A percentile compares a stretch with the other conserved stretches of the same genome.
These are phyloP conservation scores for Blyttiomyces sp. DNA, from an alignment of 371 early-diverging fungal species.

Conservation along the genomic window DNA sequence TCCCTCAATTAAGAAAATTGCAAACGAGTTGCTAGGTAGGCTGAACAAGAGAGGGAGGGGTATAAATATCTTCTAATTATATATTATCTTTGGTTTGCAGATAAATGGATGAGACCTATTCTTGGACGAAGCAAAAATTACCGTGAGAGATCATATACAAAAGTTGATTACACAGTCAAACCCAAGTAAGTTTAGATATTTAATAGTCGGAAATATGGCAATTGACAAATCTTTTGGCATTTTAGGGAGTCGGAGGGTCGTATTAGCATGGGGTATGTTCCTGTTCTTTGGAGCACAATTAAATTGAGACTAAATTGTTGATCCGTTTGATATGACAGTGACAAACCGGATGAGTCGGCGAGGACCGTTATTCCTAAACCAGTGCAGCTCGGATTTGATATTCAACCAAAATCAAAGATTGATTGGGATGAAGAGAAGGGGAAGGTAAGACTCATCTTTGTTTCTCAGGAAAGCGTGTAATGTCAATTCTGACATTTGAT, in stretches of 20 bases:
- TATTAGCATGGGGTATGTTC: neutral
- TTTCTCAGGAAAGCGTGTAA: neutral
- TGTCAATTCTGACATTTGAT: no score
- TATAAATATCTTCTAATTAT: neutral
- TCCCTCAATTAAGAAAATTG: constrained; percentile 69
- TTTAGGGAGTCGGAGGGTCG: neutral
- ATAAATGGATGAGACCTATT: constrained; percentile 86
- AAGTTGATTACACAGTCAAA: neutral
- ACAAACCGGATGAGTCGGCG: neutral
- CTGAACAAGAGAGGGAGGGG: no score
- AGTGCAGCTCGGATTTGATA: constrained; percentile 2
- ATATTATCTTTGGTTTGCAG: constrained; percentile 16
- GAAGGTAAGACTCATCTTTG: neutral
- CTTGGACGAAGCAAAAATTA: constrained; percentile 75
- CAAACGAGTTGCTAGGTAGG: constrained; percentile 73
- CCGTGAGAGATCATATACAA: constrained; percentile 44
- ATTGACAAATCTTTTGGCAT: constrained; percentile 20
- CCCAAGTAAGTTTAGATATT: neutral
- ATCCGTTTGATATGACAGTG: neutral
- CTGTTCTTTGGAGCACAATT: neutral
- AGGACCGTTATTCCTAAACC: constrained; percentile 12
- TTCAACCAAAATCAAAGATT: constrained; percentile 12
- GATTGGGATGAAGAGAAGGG: neutral
- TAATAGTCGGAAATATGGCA: neutral
- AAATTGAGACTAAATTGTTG: neutral